Base-by-base conservation (phyloP, 148 eudicot species). In the Diospyros lotus region DNA sequence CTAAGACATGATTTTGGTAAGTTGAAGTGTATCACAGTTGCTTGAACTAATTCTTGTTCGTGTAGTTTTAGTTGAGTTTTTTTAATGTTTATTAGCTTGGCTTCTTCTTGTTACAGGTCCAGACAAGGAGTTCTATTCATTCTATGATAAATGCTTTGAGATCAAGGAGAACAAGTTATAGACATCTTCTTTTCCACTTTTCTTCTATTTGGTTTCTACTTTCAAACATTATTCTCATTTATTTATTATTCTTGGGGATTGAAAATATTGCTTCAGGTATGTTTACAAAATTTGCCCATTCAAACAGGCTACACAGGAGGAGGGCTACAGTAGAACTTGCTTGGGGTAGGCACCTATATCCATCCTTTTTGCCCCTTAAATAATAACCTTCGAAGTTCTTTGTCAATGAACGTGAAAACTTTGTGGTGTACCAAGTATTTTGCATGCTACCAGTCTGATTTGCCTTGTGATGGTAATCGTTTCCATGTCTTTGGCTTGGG, bases 271-370 rank as follows among this genome's bases (percentile, higher is more conserved):
- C 69, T 77, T 81, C 90, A 95, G 98, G 86, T 92, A 92, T 79
- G 88, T 88, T 58, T 95, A 92, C 85, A 92, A 89, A 80, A 82
- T 92, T 75, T 92, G 98, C 73, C 98, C 98, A n/a, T 95, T 80
- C 76, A 90, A 89, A 76, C 87, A 95, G 85, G 93, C 98, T 82
- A 84, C 91, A 73, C 97, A 92, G 80, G 91, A 65, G 58, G 98
- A 95, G 82, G 96, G 97, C 61, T 83, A 92, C 76, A 92, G 97
- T 81, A 84, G 76, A 66, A 92, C 98, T 64, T 87, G 90, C 70
- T 88, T 95, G 85, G 98, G 97, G 97, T 95, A 88, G 69, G 87
- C 69, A 75, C 63, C 79, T 80, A 13, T 46, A 55, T 18, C 28
- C 13, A 12, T 50, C 63, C 59, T 66, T 64, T 76, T 81, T 72